A percentile compares a stretch with the other conserved stretches of the same genome.
These are phyloP conservation scores for Paraleonurus japonicus DNA, from an alignment of 257 asterid genomes.

Conservation along the genomic window DNA sequence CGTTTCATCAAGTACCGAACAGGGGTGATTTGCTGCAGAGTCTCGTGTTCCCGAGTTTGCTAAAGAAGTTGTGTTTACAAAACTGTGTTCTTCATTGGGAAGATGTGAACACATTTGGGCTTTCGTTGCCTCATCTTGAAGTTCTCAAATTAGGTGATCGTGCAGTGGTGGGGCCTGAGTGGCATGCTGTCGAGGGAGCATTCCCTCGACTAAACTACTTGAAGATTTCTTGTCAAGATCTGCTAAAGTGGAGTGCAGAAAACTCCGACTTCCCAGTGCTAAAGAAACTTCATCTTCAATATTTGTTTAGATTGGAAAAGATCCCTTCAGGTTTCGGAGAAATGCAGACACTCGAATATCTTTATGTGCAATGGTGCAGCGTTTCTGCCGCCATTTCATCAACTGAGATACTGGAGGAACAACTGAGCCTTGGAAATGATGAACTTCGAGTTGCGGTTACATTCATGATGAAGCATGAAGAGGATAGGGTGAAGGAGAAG, in stretches of 20 bases:
- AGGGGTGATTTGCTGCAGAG: background rate
- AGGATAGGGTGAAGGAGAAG: background rate
- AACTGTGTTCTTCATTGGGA: background rate
- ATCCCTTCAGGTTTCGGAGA: conserved; percentile 23
- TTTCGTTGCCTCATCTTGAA: conserved; percentile 16
- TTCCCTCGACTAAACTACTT: conserved; percentile 15
- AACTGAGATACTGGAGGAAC: conserved; percentile 19
- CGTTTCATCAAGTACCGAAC: background rate
- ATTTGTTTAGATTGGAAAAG: background rate
- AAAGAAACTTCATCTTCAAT: background rate
- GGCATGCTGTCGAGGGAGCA: conserved; percentile 16
- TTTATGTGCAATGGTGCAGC: background rate
- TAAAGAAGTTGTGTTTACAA: background rate
- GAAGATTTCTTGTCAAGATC: background rate
- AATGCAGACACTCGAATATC: background rate
- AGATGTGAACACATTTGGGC: background rate
- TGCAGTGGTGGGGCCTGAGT: background rate
- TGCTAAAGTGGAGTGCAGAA: conserved; percentile 15
- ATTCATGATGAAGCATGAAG: too few species aligned
- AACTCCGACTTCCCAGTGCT: background rate
- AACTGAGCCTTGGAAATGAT: conserved; percentile 11
- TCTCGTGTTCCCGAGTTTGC: background rate
- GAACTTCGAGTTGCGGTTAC: background rate
- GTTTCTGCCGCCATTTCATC: background rate
- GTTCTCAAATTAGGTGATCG: background rate